phyloP scores from a whole-genome alignment of 768 basidiomycete species.

The Trametes maxima region DNA sequence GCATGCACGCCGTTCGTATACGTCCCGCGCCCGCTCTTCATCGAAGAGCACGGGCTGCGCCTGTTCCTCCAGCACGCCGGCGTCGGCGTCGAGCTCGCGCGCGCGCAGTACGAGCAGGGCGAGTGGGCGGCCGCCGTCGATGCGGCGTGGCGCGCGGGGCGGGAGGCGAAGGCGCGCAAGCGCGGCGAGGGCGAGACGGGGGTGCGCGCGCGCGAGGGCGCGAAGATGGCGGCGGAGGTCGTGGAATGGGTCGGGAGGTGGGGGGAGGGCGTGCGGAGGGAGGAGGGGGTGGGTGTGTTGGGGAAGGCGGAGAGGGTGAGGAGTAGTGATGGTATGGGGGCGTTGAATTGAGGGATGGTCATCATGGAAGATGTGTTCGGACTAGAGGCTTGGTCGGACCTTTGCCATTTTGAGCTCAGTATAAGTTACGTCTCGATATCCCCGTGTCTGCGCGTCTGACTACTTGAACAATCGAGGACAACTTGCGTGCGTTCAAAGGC shows the following conservation, averaged over 20 bases:
- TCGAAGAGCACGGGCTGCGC: slow-evolving; percentile 78
- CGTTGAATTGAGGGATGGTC: background rate
- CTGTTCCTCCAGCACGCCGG: slow-evolving; percentile 64
- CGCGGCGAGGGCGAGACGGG: slow-evolving; percentile 47
- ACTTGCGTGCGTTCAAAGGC: too few species aligned
- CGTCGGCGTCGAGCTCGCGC: slow-evolving; percentile 67
- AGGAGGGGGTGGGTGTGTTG: background rate
- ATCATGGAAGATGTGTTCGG: background rate
- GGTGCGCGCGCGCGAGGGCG: slow-evolving; percentile 44
- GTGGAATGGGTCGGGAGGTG: slow-evolving; percentile 51
- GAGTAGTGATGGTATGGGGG: slow-evolving; percentile 6
- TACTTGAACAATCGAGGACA: too few species aligned
- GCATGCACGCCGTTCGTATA: slow-evolving; percentile 78
- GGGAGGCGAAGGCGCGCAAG: slow-evolving; percentile 49
- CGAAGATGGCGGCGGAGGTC: slow-evolving; percentile 49
- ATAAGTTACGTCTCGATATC: too few species aligned
- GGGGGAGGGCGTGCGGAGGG: slow-evolving; percentile 21
- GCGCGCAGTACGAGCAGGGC: slow-evolving; percentile 68
- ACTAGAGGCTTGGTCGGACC: too few species aligned
- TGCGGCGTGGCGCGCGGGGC: slow-evolving; percentile 59
- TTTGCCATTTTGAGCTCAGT: too few species aligned
- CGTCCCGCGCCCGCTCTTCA: slow-evolving; percentile 77
- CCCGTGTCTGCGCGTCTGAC: too few species aligned
- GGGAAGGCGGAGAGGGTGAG: background rate
- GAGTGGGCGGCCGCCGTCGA: slow-evolving; percentile 65